Evolutionary conservation across 208 protist species (phyloP), one percentile per base, ranked within the genome.

Genomic region (Phytomonas sp.): DNA sequence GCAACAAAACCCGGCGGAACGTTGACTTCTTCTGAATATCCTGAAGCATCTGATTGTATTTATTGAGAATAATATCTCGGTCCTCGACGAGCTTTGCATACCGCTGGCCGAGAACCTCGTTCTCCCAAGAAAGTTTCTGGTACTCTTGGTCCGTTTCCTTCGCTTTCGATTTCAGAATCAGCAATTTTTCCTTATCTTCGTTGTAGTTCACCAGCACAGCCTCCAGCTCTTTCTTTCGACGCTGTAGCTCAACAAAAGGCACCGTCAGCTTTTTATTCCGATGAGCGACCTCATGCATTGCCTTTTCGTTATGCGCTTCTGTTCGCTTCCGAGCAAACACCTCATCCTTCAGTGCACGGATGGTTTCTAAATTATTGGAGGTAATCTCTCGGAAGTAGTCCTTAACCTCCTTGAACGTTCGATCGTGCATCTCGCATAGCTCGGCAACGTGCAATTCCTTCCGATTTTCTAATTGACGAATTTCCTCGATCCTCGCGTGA

Each of bases 371-470:
- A 83, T 99, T 99, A 86, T 98, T 99, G 29, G 94, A 97, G 11
- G 98, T 99, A 69, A 99, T 99, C 73, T 99, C 97, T 72, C 95
- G 98, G 81, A 99, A 99, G 83, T 99, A 99, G 63, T 97, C 92
- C 72, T 98, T 98, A 76, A 99, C 98, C 72, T 99, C 95, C 63
- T 86, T 89, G 83, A 99, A 99, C 3, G 97, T 96, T 42, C 88
- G 86, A 74, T 98, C 95, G 73, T 99, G 98, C 23, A 97, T 88
- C 45, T 88, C 79, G 66, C 97, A 94, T 40, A 99, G 85, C 76
- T 98, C 89, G 29, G 86, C 86, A 30, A 99, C 97, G 76, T 99
- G 97, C 40, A 86, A 75, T 72, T 98, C 96, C 82, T 99, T 99
- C 26, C 92, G 86, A 73, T 97, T 89, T 82, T 99, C 97, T n/a